phyloP scores from a whole-genome alignment of 805 yeast species.

The Metschnikowia hibisci region DNA sequence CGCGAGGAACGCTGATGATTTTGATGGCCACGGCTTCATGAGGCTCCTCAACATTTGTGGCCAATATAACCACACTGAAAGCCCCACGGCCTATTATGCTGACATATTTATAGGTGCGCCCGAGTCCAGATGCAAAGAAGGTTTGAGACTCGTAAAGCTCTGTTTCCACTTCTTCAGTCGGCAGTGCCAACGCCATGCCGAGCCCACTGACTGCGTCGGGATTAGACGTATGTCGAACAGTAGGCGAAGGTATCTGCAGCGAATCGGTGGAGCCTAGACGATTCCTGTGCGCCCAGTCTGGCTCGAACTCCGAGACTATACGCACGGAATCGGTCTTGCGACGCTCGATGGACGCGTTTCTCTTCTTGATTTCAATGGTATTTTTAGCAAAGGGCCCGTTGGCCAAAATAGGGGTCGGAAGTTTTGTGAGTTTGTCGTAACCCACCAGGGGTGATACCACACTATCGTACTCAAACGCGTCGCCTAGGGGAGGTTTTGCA shows the following conservation, averaged over 20 bases:
- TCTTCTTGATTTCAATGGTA: conserved; percentile 11
- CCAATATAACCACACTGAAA: conserved; percentile 61
- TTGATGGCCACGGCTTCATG: conserved; percentile 61
- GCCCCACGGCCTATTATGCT: conserved; percentile 59
- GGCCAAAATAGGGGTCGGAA: conserved; percentile 43
- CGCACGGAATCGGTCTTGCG: conserved; percentile 5
- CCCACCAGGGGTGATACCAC: conserved; percentile 7
- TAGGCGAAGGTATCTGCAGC: not conserved
- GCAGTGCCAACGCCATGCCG: conserved; percentile 10
- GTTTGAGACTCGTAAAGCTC: conserved; percentile 2
- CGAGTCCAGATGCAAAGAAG: conserved; percentile 12
- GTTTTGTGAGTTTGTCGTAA: conserved; percentile 36
- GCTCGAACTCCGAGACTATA: conserved; percentile 14
- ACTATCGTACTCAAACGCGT: conserved; percentile 10
- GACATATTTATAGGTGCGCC: conserved; percentile 11
- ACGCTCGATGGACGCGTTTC: not conserved
- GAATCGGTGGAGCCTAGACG: conserved; percentile 2
- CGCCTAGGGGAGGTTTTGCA: conserved; percentile 6
- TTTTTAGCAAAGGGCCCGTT: conserved; percentile 10
- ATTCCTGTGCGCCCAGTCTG: conserved; percentile 3
- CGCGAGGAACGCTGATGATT: conserved; percentile 43
- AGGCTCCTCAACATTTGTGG: conserved; percentile 25
- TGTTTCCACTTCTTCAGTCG: conserved; percentile 10
- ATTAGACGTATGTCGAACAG: conserved; percentile 12
- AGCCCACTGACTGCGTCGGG: conserved; percentile 3